These are phyloP conservation scores for Cordyceps sp. DNA, from an alignment of 2,329 filamentous ascomycete species.

Conservation along the genomic window DNA sequence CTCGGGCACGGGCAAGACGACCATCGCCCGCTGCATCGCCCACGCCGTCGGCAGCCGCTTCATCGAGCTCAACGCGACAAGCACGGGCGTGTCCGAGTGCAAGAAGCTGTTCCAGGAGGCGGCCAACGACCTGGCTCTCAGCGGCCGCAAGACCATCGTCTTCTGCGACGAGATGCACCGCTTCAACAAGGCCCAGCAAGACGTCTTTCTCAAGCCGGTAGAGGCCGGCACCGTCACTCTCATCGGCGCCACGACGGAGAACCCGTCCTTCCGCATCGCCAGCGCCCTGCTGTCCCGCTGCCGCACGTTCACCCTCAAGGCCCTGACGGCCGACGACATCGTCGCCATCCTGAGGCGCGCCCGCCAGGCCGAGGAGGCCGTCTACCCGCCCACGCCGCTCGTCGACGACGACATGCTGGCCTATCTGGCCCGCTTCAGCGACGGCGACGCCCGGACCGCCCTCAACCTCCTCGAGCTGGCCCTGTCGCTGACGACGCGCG, in stretches of 20 bases:
- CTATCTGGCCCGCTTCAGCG: conserved; percentile 74
- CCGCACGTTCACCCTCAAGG: conserved; percentile 72
- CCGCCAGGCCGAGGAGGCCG: conserved; percentile 39
- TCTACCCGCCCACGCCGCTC: conserved; percentile 30
- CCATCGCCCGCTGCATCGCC: conserved; percentile 83
- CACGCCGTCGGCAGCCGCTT: conserved; percentile 70
- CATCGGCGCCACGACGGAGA: conserved; percentile 93
- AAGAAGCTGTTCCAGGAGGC: conserved; percentile 86
- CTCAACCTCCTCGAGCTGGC: conserved; percentile 86
- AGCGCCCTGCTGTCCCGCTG: conserved; percentile 77
- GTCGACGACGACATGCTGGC: conserved; percentile 61
- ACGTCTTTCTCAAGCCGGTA: conserved; percentile 84
- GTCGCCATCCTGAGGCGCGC: conserved; percentile 62
- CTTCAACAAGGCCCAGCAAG: conserved; percentile 84
- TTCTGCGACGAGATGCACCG: conserved; percentile 97
- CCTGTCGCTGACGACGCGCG: conserved; percentile 46
- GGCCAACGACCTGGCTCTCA: conserved; percentile 59
- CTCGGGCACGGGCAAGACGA: conserved; percentile 72
- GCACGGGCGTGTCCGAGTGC: conserved; percentile 72
- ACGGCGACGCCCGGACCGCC: conserved; percentile 84
- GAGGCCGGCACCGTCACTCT: conserved; percentile 82
- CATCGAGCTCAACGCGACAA: conserved; percentile 91
- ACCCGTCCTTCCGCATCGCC: conserved; percentile 87
- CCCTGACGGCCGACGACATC: conserved; percentile 58
- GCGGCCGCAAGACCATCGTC: conserved; percentile 81